These are phyloP conservation scores for Neoascochyta sp. DNA, from an alignment of 2,329 filamentous ascomycete genomes.

Conservation along the genomic window DNA sequence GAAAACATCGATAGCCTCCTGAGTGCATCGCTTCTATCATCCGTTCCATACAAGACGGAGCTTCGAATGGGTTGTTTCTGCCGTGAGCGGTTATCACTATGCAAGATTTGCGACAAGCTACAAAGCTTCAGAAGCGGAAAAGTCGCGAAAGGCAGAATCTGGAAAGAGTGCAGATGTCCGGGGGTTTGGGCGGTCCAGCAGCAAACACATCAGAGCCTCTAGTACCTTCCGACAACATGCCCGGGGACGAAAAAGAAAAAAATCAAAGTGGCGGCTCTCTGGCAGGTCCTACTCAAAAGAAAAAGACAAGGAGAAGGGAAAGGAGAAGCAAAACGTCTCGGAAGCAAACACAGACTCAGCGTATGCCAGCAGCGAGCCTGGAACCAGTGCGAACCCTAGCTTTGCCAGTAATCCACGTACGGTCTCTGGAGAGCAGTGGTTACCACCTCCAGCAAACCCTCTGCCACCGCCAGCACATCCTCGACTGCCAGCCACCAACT, in stretches of 20 bases:
- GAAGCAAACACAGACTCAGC: constrained; percentile 31
- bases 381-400: constrained; percentile 30
- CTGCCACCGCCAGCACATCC: too few species aligned
- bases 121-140: constrained; percentile 34
- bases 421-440: constrained; percentile 26
- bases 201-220: constrained; percentile 18
- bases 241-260: constrained; percentile 32
- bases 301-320: constrained; percentile 22
- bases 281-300: constrained; percentile 38
- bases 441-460: constrained; percentile 14
- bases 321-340: constrained; percentile 7
- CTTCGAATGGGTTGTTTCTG: too few species aligned
- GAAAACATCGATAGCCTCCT: constrained; percentile 90
- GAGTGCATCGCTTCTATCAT: too few species aligned
- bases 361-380: constrained; percentile 35
- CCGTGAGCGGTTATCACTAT: too few species aligned
- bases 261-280: constrained; percentile 36
- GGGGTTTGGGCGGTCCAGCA: constrained; percentile 13
- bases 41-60: too few species aligned
- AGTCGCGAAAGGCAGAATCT: constrained; percentile 28
- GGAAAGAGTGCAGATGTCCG: constrained; percentile 15
- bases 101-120: constrained; percentile 21
- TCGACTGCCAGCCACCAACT: not conserved
- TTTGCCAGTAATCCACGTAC: constrained; percentile 27
- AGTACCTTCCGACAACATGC: constrained; percentile 14